phyloP scores from a whole-genome alignment of 148 eudicot genomes.

The Salicornia ramosissima region DNA sequence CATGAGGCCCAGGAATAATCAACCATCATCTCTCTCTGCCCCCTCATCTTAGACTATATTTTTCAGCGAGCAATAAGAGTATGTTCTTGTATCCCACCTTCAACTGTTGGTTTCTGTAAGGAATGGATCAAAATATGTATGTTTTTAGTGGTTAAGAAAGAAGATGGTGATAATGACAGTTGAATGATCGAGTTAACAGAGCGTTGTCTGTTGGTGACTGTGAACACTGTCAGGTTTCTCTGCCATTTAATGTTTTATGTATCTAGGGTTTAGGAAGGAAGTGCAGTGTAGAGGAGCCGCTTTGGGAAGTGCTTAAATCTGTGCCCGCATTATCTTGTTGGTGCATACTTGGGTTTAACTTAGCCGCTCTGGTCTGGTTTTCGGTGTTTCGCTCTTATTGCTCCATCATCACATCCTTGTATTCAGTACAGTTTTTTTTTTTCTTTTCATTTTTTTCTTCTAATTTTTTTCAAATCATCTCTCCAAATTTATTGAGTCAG shows the following conservation, averaged over 20 bases:
- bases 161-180: constrained; percentile 15
- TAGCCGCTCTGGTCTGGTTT: constrained; percentile 9
- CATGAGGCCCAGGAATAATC: constrained; percentile 1
- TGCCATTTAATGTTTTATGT: constrained; percentile 19
- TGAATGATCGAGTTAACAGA: constrained; percentile 18
- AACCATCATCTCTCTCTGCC: constrained; percentile 9
- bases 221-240: constrained; percentile 13
- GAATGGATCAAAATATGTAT: constrained; percentile 24
- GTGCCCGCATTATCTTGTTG: constrained; percentile 15
- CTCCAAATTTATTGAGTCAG: constrained; percentile 17
- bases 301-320: constrained; percentile 17
- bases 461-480: neutral
- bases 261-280: constrained; percentile 25
- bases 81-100: constrained; percentile 21
- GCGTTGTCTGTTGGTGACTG: constrained; percentile 5
- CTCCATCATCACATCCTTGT: constrained; percentile 13
- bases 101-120: constrained; percentile 12
- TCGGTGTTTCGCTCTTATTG: neutral
- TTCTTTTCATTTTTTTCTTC: neutral
- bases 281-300: constrained; percentile 28
- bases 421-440: constrained; percentile 16
- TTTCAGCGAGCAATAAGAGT: constrained; percentile 22
- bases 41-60: constrained; percentile 16
- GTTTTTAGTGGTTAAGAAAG: constrained; percentile 22
- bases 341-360: constrained; percentile 19